Evolutionary conservation across 805 yeast species (phyloP).

Genomic region (Saccharomyces kudriavzevii): DNA sequence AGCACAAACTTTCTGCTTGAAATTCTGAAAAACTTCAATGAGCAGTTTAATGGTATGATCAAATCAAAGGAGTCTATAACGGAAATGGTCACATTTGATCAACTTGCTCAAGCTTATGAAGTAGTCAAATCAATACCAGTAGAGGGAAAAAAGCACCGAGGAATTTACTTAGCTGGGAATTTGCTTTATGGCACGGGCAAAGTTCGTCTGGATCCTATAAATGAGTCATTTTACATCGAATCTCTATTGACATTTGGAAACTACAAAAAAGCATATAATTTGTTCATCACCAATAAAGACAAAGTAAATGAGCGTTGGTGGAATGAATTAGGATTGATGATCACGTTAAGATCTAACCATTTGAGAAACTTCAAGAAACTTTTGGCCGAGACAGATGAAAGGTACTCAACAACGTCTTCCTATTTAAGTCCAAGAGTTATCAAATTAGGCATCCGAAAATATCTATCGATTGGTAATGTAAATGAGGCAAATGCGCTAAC

Average conservation of each 20-base stretch:
- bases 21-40: slow-evolving; percentile 13
- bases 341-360: slow-evolving; percentile 31
- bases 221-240: slow-evolving; percentile 44
- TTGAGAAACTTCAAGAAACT: slow-evolving; percentile 33
- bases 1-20: slow-evolving; percentile 16
- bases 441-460: slow-evolving; percentile 30
- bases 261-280: slow-evolving; percentile 31
- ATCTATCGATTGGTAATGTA: slow-evolving; percentile 21
- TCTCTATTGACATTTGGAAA: slow-evolving; percentile 33
- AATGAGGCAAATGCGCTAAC: slow-evolving; percentile 29
- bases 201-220: slow-evolving; percentile 43
- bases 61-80: slow-evolving; percentile 7
- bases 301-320: slow-evolving; percentile 43
- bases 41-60: neutral
- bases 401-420: slow-evolving; percentile 18
- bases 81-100: slow-evolving; percentile 24
- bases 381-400: slow-evolving; percentile 22
- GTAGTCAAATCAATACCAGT: slow-evolving; percentile 34
- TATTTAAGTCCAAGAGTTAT: slow-evolving; percentile 34
- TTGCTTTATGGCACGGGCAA: slow-evolving; percentile 36
- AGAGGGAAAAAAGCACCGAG: slow-evolving; percentile 27
- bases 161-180: slow-evolving; percentile 36
- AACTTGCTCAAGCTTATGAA: slow-evolving; percentile 33
- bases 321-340: slow-evolving; percentile 42
- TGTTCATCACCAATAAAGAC: slow-evolving; percentile 31